Evolutionary conservation across 352 stramenopile species (phyloP).

Genomic region (Pythium rhizo-oryzae): DNA sequence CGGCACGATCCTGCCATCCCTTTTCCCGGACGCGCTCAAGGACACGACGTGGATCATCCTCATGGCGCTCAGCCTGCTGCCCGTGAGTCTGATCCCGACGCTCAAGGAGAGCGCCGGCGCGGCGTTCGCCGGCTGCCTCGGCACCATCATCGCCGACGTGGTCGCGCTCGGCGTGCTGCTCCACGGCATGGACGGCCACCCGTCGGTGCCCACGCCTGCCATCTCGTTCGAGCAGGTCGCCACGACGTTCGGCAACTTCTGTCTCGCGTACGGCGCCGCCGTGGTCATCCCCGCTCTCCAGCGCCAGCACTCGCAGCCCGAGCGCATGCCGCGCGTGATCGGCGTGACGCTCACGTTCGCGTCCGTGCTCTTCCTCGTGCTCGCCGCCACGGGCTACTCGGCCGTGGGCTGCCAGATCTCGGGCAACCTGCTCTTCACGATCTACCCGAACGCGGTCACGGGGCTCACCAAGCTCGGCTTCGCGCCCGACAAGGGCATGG

Average conservation of each 20-base stretch:
- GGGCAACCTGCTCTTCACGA: constrained; percentile 69
- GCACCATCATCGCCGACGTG: constrained; percentile 60
- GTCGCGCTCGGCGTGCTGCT: constrained; percentile 54
- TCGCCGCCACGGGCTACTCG: constrained; percentile 52
- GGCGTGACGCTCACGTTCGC: constrained; percentile 53
- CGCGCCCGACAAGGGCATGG: constrained; percentile 32
- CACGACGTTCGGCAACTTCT: constrained; percentile 63
- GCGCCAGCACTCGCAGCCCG: constrained; percentile 60
- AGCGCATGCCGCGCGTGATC: constrained; percentile 65
- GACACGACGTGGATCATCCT: constrained; percentile 63
- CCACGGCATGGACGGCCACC: constrained; percentile 56
- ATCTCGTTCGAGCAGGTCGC: constrained; percentile 57
- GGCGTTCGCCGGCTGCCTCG: constrained; percentile 59
- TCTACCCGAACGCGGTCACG: constrained; percentile 43
- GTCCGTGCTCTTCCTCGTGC: constrained; percentile 52
- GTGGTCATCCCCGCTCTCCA: constrained; percentile 71
- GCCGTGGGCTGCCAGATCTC: constrained; percentile 67
- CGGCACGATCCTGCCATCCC: constrained; percentile 45
- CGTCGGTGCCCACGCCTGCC: constrained; percentile 42
- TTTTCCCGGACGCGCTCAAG: constrained; percentile 55
- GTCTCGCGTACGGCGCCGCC: constrained; percentile 60
- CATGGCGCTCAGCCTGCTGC: constrained; percentile 55
- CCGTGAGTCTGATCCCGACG: constrained; percentile 58
- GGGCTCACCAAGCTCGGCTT: constrained; percentile 38
- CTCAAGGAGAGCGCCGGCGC: constrained; percentile 64